Evolutionary conservation across 306 rosid genomes (phyloP).

Genomic region (Glycine tomentella): DNA sequence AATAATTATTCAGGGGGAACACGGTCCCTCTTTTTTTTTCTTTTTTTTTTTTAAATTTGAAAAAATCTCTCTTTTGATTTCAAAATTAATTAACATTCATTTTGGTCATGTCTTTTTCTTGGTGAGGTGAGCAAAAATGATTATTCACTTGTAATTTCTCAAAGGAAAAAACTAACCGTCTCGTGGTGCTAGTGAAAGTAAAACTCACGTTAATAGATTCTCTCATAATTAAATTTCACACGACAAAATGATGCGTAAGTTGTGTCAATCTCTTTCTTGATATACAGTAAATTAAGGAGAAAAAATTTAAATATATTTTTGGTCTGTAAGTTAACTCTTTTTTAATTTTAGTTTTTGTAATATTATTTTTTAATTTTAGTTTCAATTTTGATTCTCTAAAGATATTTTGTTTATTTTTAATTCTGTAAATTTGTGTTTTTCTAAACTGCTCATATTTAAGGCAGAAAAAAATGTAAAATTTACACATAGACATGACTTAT

Average conservation of each 20-base stretch:
- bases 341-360: no score
- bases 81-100: slow-evolving; percentile 13
- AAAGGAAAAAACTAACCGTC: slow-evolving; percentile 31
- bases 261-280: not conserved
- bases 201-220: not conserved
- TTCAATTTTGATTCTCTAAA: no score
- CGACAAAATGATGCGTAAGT: not conserved
- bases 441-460: no score
- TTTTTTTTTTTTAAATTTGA: not conserved
- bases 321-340: no score
- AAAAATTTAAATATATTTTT: no score
- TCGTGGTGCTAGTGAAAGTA: slow-evolving; percentile 35
- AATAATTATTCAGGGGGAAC: slow-evolving; percentile 31
- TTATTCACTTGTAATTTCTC: slow-evolving; percentile 10
- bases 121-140: not conserved
- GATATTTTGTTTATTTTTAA: no score
- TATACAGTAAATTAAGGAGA: not conserved
- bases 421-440: no score
- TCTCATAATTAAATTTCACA: not conserved
- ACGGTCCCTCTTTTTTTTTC: not conserved
- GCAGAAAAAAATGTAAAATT: not conserved
- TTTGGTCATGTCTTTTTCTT: slow-evolving; percentile 40
- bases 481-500: not conserved
- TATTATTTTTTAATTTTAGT: no score
- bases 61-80: not conserved